These are phyloP conservation scores for Akanthomyces dipterigenus DNA, from an alignment of 2,329 filamentous ascomycete genomes.

Conservation along the genomic window DNA sequence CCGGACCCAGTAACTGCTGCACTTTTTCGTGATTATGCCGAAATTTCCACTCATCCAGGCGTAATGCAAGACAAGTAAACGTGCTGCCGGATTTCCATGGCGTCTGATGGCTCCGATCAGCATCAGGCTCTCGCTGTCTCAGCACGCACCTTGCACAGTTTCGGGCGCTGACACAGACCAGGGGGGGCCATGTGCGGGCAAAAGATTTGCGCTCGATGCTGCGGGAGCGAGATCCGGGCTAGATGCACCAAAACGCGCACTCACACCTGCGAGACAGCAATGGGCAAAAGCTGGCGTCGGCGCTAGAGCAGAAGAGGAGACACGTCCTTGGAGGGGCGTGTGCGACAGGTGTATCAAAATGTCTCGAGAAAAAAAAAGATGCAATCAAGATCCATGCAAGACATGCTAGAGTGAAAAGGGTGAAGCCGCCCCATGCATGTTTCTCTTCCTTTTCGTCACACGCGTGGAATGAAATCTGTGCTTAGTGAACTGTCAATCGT, in stretches of 20 bases:
- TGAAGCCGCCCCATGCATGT: background rate
- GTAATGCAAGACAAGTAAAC: background rate
- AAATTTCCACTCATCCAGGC: background rate
- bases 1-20: background rate
- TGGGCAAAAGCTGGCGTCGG: background rate
- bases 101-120: background rate
- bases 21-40: background rate
- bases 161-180: background rate
- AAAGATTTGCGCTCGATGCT: background rate
- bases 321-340: background rate
- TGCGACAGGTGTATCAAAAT: constrained; percentile 2
- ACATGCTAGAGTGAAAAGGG: background rate
- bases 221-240: constrained; percentile 8
- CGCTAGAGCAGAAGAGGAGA: background rate
- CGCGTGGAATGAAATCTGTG: background rate
- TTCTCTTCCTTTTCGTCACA: background rate
- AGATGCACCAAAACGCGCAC: constrained; percentile 1
- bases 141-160: background rate
- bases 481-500: background rate
- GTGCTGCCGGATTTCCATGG: background rate
- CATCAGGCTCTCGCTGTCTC: background rate
- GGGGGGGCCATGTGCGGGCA: no score
- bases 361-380: background rate
- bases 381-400: constrained; percentile 8
- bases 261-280: background rate